Evolutionary conservation across 2,329 filamentous ascomycete species (phyloP).

Genomic region (Cladosporium sp.): DNA sequence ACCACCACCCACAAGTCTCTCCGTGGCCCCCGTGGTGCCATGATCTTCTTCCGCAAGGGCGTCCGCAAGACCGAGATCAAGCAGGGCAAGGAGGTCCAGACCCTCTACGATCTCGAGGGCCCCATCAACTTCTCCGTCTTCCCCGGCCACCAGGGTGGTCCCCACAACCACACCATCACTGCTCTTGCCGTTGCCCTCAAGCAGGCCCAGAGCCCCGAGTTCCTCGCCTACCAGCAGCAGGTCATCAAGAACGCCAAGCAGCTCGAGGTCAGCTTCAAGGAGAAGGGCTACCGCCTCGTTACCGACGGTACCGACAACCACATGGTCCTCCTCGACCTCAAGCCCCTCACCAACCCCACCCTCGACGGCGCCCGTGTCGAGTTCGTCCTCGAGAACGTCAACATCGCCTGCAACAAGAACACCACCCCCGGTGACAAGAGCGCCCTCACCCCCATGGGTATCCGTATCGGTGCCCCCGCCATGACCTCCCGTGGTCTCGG

Average conservation of each 20-base stretch:
- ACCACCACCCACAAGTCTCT: constrained; percentile 99
- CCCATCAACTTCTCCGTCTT: constrained; percentile 99
- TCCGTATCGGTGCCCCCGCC: constrained; percentile 94
- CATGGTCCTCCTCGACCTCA: constrained; percentile 93
- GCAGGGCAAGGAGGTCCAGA: constrained; percentile 73
- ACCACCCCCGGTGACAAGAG: constrained; percentile 96
- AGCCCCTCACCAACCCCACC: constrained; percentile 61
- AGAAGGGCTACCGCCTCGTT: constrained; percentile 89
- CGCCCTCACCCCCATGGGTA: constrained; percentile 88
- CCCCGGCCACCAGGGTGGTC: constrained; percentile 96
- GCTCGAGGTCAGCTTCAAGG: constrained; percentile 75
- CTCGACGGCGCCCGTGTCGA: constrained; percentile 95
- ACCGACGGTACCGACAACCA: constrained; percentile 96
- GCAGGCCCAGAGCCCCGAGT: constrained; percentile 87
- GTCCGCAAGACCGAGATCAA: constrained; percentile 88
- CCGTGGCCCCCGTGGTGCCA: constrained; percentile 93
- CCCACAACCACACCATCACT: constrained; percentile 99
- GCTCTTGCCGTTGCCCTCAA: constrained; percentile 92
- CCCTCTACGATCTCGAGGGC: constrained; percentile 87
- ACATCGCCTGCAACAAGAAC: constrained; percentile 99
- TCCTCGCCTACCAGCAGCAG: constrained; percentile 90
- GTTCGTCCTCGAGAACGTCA: constrained; percentile 93
- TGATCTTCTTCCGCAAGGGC: constrained; percentile 99
- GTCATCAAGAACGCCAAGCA: constrained; percentile 93
- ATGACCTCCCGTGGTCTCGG: constrained; percentile 97